Base-by-base conservation (phyloP, 2,329 filamentous ascomycete genomes). In the Cladosporium sp. region DNA sequence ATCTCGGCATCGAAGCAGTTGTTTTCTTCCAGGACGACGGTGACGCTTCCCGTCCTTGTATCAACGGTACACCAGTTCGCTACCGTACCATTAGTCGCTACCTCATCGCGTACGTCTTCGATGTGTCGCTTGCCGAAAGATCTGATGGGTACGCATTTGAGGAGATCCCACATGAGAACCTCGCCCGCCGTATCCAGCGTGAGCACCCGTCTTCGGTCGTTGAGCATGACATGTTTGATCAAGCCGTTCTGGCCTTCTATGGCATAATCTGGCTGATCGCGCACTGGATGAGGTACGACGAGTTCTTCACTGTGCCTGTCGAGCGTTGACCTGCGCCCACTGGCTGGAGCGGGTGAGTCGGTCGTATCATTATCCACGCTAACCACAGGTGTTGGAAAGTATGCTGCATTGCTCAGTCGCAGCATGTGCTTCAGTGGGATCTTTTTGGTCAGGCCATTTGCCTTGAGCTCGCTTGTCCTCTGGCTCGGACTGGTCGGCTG, bases 1-100 rank as follows among this genome's bases (percentile, higher is more conserved):
- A 96, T 87, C 64, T 99, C 93, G 13, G 91, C 93, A 69, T 99
- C 93, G 61, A 99, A 99, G 67, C 91, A 96, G 60, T 95, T 95
- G 63, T 93, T 95, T 36, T 91, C 89, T 64, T 99, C 93, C 15
- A 99, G 70, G 15, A 95, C 85, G 3, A 96, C 92, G 2, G 90
- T 92, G 50, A 99, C 75, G 55, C 88, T 89, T 30, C 93, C 93
- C 4, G 92, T 97, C 60, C 92, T 86, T 17, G 92, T 91, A 64
- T 99, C 90, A 47, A 97, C 87, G 1, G 89, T 89, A 66, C 93
- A 99, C 93, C 93, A 99, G 48, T 95, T 92, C 4, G 92, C 87
- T 34, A 97, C 89, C 27, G 85, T 91, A 65, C 96, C 90, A 12
- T 82, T 79, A 0, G 89, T 96, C 64, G 96, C 96, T 50, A 96